Base-by-base conservation (phyloP, 139 green algal genomes). In the Astrephomene gubernaculifera region DNA sequence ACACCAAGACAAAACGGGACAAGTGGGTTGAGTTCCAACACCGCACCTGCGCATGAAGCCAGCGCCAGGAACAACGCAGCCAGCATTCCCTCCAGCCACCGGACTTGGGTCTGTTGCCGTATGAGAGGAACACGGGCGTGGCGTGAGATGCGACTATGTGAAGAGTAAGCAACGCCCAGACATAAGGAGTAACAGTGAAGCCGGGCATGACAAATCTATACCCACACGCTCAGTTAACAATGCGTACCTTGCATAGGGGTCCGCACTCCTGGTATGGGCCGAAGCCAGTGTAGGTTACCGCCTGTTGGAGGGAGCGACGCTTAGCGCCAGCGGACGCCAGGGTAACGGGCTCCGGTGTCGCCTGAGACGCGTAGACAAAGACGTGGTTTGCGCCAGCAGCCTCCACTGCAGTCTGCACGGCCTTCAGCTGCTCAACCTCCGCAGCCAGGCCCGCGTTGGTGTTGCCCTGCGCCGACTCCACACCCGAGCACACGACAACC, bases 41-140 rank as follows among this genome's bases (percentile, higher is more conserved):
- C n/a, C 75, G 3, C 36, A 89, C 85, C 85, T 27, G 86, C 70
- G 68, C 86, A 89, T 24, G 70, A 71, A 0, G 86, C 86, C 17
- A 89, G 61, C n/a, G 79, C 79, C 60, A 89, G 27, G 36, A 89
- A 53, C 4, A 89, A 63, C 4, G 74, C 36, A 6, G 79, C 79
- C 79, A 89, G 35, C 79, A 89, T 89, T 35, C 79, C 86, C 61
- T 87, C 71, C n/a, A 89, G 86, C 86, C 86, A 89, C 31, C 75
- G 65, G 33, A 89, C 86, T 74, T 89, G 85, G 4, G 79, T 86
- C 85, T 89, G 79, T 43, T 71, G 31, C 17, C 52, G 49, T 12
- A 35, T 33, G 22, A 82, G n/a, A n/a, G n/a, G n/a, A n/a, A n/a
- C n/a, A n/a, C n/a, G n/a, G n/a, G n/a, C n/a, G n/a, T n/a, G n/a